These are phyloP conservation scores for Leishmania aethiopica DNA, from an alignment of 208 protist species.

Conservation along the genomic window DNA sequence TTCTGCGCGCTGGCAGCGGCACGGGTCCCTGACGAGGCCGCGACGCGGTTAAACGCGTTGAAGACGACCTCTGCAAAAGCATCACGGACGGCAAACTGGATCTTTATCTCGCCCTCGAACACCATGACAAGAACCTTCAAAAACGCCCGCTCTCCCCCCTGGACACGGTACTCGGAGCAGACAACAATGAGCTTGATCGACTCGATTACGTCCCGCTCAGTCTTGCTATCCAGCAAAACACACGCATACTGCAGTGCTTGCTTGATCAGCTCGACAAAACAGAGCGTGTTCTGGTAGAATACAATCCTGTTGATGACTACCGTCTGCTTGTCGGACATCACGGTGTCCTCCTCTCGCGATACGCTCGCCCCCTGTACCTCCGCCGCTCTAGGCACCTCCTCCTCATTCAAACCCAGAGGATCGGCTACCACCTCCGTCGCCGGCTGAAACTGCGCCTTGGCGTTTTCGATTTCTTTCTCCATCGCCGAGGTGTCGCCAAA, in stretches of 20 bases:
- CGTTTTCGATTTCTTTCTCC: constrained; percentile 33
- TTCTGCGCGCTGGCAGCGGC: constrained; percentile 79
- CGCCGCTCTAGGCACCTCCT: constrained; percentile 8
- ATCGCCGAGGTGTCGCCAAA: constrained; percentile 43
- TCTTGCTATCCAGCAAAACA: constrained; percentile 80
- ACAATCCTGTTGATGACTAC: constrained; percentile 61
- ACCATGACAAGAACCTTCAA: constrained; percentile 86
- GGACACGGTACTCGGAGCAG: constrained; percentile 77
- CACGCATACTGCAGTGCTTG: constrained; percentile 68
- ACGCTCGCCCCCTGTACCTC: neutral
- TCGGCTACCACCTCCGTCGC: constrained; percentile 33
- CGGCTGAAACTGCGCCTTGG: constrained; percentile 46
- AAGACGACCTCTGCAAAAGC: constrained; percentile 90
- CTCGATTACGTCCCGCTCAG: constrained; percentile 87
- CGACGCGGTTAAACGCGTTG: constrained; percentile 58
- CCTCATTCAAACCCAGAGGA: constrained; percentile 20
- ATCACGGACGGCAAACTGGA: constrained; percentile 89
- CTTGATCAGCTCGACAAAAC: constrained; percentile 72
- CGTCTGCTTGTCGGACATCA: constrained; percentile 58
- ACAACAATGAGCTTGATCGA: constrained; percentile 87
- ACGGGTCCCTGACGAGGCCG: constrained; percentile 54
- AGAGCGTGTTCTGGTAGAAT: constrained; percentile 79
- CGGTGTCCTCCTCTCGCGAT: neutral
- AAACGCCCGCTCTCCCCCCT: constrained; percentile 67
- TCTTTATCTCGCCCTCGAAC: constrained; percentile 88